These are phyloP conservation scores for Crithidia bombi DNA, from an alignment of 208 protist genomes.

Conservation along the genomic window DNA sequence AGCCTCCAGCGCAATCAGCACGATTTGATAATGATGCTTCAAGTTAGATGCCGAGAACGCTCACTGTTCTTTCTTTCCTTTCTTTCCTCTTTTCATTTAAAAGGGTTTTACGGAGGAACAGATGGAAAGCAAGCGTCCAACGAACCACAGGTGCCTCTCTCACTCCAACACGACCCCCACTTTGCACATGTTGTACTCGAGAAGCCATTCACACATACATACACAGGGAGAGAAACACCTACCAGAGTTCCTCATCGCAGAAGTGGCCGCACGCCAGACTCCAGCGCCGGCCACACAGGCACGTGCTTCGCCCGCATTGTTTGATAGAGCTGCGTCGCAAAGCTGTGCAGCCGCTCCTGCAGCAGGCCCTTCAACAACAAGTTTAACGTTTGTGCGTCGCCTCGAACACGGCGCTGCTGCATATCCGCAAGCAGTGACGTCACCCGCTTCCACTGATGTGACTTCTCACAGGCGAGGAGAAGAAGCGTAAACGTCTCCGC, in stretches of 20 bases:
- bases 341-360: conserved; percentile 62
- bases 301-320: conserved; percentile 80
- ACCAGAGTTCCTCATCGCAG: not conserved
- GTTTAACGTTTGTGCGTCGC: conserved; percentile 78
- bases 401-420: conserved; percentile 72
- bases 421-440: conserved; percentile 77
- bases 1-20: no score
- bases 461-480: conserved; percentile 79
- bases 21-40: no score
- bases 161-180: not conserved
- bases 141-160: no score
- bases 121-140: no score
- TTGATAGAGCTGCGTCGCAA: conserved; percentile 70
- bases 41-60: not conserved
- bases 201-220: not conserved
- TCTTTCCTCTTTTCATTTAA: not conserved
- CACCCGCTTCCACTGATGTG: conserved; percentile 66
- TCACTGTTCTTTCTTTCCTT: not conserved
- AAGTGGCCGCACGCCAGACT: conserved; percentile 42
- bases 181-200: not conserved
- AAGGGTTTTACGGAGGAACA: no score
- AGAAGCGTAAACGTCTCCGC: conserved; percentile 85
- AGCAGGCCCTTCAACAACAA: conserved; percentile 85
- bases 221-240: not conserved
- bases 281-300: conserved; percentile 79